Base-by-base conservation (phyloP, 2,329 filamentous ascomycete genomes). In the Cordyceps fumosorosea region DNA sequence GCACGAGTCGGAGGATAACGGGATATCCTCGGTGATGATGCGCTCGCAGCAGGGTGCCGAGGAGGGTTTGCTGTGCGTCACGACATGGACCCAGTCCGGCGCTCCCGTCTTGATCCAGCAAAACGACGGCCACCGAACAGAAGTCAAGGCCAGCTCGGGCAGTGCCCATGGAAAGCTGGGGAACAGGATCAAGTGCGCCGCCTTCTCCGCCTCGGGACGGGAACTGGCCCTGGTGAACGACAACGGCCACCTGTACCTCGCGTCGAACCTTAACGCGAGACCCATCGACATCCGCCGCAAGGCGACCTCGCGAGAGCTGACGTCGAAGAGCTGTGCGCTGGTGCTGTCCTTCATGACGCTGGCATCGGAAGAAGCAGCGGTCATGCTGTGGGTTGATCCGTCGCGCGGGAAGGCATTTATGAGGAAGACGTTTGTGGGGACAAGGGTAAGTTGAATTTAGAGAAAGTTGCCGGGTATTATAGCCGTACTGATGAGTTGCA, bases 31-130 rank as follows among this genome's bases (percentile, higher is more conserved):
- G 0, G 74, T 72, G 2, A 67, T 76, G n/a, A 74, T 73, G 56
- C 70, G 74, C 11, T 69, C 72, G 1, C 71, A 69, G 5, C 53
- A 63, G 14, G 68, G 71, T 6, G 71, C 68, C 3, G 73, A 74
- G 37, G 74, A 75, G 16, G 68, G 72, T 47, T 59, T 77, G 18
- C 64, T 78, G 5, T 77, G 75, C 56, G 67, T 78, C 18, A 74
- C 71, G 1, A 77, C 75, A 0, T 78, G 76, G 76, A 78, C 76
- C 1, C 76, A 77, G 63, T 77, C 74, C 1, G 76, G 76, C 2
- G 67, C 68, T n/a, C 76, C 76, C 0, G 64, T 77, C 5, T 67
- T 78, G 3, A 68, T 77, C 2, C 74, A 77, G 56, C 75, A 75
- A 11, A 68, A 70, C 53, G 72, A 73, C 50, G 74, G 74, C 1